Base-by-base conservation (phyloP, 345 rosid genomes). In the Geranium rotundifolium region DNA sequence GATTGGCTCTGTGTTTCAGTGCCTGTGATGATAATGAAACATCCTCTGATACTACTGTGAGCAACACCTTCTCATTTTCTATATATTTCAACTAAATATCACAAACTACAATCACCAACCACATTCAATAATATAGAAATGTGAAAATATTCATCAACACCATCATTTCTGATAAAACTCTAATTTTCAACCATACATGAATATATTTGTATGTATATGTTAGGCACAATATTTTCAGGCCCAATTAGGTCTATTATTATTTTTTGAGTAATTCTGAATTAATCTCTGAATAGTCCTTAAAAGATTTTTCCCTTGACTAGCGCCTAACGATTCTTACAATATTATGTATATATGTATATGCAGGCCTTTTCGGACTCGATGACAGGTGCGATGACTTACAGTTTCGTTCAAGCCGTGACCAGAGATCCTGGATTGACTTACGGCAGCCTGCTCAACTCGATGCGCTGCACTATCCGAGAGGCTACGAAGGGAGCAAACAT, bases 331-430 rank as follows among this genome's bases (percentile, higher is more conserved):
- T 2, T 23, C 2, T 2, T 23, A 23, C 27, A 23, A 23, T 2
- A 23, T 23, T 23, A 2, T 23, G 27, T 23, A n/a, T n/a, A 16
- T 13, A 37, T 29, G 20, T 4, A 19, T 34, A 17, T 41, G 70
- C 75, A 91, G 97, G 82, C 85, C 19, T 83, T 91, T 57, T 69
- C 88, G 14, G 83, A 82, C 7, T 70, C 65, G 63, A 67, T 75
- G 54, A 80, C 82, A 0, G 98, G 96, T 29, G 96, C 90, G 16
- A 64, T 85, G 84, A 91, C 96, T 4, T 84, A 77, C 63, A 80
- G 88, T 81, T 89, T 91, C 74, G 84, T 89, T 34, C 84, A 87
- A 57, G 84, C 92, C 2, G 76, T 89, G 67, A 76, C 79, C 57
- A 82, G 73, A 3, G 88, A 85, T 49, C 84, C 85, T 0, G 76